Base-by-base conservation (phyloP, 768 basidiomycete genomes). In the Lactarius indigo region DNA sequence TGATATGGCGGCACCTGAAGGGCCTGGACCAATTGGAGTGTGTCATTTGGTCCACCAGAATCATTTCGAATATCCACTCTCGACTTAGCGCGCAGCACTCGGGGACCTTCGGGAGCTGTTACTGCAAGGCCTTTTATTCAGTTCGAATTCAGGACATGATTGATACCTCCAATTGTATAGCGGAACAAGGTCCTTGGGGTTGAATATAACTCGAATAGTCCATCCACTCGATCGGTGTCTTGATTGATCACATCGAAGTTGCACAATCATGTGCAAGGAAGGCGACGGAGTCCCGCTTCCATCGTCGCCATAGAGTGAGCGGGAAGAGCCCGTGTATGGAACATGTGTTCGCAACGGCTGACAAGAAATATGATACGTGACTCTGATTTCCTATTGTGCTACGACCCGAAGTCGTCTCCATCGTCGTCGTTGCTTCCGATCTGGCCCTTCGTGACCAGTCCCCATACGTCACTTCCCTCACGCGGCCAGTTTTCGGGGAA, bases 401-500 rank as follows among this genome's bases (percentile, higher is more conserved):
- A 59, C 15, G 3, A 8, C 33, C 35, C 26, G 10, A 18, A n/a
- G 23, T 59, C 65, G 50, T 39, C 65, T 8, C 28, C 55, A n/a
- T 66, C 65, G 8, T 26, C 65, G 5, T 20, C 35, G 7, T 17
- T 18, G n/a, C 56, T 37, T 57, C 17, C 50, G 10, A 55, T 10
- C 58, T 54, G 62, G 23, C 59, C 52, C 52, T 42, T 47, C 31
- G 37, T 8, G 28, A 63, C 41, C n/a, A 67, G 57, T 17, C 62
- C 66, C 66, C 66, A 69, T 10, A 41, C 41, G 8, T 35, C 30
- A 10, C 41, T 31, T 15, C 52, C 55, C 13, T 41, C 56, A 35
- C 20, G 57, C n/a, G 26, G 26, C 61, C 54, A 56, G 20, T 61
- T 55, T 9, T 58, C 33, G 3, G 73, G 70, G 5, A 72, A 54